Conservation (phyloP, 805 yeast genomes). For the Priceomyces castillae region DNA sequence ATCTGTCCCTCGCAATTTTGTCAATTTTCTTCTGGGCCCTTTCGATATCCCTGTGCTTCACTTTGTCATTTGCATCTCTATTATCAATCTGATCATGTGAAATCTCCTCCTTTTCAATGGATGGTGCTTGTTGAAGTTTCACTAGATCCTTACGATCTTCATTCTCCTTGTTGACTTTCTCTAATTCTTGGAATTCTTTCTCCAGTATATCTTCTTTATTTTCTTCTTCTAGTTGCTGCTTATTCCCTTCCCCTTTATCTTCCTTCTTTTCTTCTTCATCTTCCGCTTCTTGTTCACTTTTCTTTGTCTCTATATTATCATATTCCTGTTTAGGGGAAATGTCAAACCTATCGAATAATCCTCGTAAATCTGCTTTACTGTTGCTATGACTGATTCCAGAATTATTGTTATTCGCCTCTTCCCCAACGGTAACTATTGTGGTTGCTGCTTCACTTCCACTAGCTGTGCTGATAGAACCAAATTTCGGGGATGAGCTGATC, state of each 20-base stretch:
- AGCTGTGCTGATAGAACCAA: slow-evolving; percentile 7
- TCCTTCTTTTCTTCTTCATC: slow-evolving; percentile 4
- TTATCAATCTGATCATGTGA: too few relatives aligned
- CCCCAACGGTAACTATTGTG: slow-evolving; percentile 18
- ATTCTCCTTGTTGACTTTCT: slow-evolving; percentile 6
- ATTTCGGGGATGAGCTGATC: slow-evolving; percentile 8
- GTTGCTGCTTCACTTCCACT: slow-evolving; percentile 20
- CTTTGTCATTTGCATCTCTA: background rate
- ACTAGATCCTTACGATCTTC: too few relatives aligned
- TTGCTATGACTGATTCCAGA: background rate
- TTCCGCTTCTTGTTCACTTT: slow-evolving; percentile 6
- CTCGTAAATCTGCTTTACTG: slow-evolving; percentile 24
- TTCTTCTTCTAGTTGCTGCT: background rate
- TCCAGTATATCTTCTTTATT: slow-evolving; percentile 4
- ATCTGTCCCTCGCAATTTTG: background rate
- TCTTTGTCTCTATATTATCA: slow-evolving; percentile 2
- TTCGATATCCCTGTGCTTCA: background rate
- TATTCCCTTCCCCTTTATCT: background rate
- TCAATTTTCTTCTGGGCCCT: background rate
- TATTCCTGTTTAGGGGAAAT: slow-evolving; percentile 11
- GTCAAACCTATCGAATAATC: slow-evolving; percentile 36
- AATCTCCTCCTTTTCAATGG: background rate
- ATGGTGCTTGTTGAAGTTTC: background rate
- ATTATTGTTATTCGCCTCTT: slow-evolving; percentile 7
- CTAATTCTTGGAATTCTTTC: slow-evolving; percentile 2